A percentile compares a stretch with the other conserved stretches of the same genome.
phyloP scores from a whole-genome alignment of 2,329 filamentous ascomycete genomes.

The Chalaropsis thielavioides region DNA sequence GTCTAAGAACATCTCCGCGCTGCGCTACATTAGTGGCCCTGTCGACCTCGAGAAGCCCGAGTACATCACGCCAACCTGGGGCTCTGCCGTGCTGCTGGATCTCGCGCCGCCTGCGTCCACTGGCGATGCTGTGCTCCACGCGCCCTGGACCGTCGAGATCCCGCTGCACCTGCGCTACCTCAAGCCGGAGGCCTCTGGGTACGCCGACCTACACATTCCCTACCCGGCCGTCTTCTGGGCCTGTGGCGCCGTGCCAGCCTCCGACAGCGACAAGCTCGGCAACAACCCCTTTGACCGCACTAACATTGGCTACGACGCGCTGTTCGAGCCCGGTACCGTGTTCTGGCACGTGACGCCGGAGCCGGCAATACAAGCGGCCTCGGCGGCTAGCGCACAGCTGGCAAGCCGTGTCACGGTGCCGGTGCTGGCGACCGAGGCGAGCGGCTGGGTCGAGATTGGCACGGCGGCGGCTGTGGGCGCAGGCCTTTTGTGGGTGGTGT shows the following conservation, averaged over 20 bases:
- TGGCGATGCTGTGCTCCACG: constrained; percentile 19
- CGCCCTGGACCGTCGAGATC: constrained; percentile 51
- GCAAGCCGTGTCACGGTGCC: constrained; percentile 47
- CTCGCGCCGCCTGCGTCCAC: constrained; percentile 40
- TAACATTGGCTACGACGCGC: constrained; percentile 71
- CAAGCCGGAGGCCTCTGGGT: constrained; percentile 41
- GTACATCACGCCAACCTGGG: constrained; percentile 65
- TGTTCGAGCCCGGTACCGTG: constrained; percentile 62
- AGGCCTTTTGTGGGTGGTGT: constrained; percentile 57
- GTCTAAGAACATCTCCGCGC: constrained; percentile 59
- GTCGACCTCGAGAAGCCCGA: constrained; percentile 84
- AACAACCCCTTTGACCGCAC: constrained; percentile 72
- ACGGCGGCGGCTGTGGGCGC: constrained; percentile 45
- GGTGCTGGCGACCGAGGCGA: constrained; percentile 43
- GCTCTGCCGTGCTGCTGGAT: constrained; percentile 62
- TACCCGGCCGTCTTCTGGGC: constrained; percentile 87
- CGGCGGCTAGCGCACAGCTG: constrained; percentile 24
- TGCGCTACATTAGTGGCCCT: constrained; percentile 56
- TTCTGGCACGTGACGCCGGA: constrained; percentile 60
- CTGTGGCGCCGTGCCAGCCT: constrained; percentile 41
- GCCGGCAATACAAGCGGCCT: neutral
- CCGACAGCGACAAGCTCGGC: constrained; percentile 50
- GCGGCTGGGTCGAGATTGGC: constrained; percentile 35
- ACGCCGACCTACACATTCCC: constrained; percentile 46
- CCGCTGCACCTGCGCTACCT: constrained; percentile 81